phyloP scores from a whole-genome alignment of 768 basidiomycete species.

The Mycena leptocephala region DNA sequence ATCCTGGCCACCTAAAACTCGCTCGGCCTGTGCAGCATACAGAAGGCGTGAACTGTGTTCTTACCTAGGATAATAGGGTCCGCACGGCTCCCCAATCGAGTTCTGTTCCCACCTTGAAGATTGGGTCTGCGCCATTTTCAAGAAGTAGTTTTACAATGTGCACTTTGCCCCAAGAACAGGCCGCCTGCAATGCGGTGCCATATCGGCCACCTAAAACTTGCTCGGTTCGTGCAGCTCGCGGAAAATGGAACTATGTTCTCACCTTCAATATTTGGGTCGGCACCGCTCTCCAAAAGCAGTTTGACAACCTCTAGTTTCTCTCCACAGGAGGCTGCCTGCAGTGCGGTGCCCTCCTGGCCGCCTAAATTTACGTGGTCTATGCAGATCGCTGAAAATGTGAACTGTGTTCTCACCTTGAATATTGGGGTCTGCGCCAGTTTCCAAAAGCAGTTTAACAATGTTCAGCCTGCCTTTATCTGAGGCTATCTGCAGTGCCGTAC shows the following conservation, averaged over 20 bases:
- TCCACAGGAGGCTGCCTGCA: not conserved
- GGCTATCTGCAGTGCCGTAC: not conserved
- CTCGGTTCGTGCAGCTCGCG: not conserved
- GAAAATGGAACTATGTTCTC: not conserved
- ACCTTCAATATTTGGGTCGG: not conserved
- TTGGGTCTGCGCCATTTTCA: no score
- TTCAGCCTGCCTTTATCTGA: not conserved
- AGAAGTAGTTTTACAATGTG: not conserved
- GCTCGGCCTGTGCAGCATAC: no score
- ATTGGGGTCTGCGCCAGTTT: not conserved
- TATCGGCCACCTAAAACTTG: not conserved
- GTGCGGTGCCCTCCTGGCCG: not conserved
- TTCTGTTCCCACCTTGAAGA: not conserved
- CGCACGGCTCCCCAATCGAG: no score
- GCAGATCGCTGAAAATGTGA: no score
- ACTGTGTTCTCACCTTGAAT: not conserved
- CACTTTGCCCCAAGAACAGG: not conserved
- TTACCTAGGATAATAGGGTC: no score
- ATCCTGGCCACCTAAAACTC: not conserved
- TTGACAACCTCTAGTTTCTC: not conserved
- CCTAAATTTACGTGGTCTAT: not conserved
- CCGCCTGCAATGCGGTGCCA: not conserved
- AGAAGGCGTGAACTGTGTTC: no score
- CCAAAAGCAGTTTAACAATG: not conserved
- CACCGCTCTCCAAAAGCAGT: not conserved